Percentiles rank a stretch among this genome's conserved stretches.
Conservation (phyloP, 768 basidiomycete species). For the Lactarius indigo region DNA sequence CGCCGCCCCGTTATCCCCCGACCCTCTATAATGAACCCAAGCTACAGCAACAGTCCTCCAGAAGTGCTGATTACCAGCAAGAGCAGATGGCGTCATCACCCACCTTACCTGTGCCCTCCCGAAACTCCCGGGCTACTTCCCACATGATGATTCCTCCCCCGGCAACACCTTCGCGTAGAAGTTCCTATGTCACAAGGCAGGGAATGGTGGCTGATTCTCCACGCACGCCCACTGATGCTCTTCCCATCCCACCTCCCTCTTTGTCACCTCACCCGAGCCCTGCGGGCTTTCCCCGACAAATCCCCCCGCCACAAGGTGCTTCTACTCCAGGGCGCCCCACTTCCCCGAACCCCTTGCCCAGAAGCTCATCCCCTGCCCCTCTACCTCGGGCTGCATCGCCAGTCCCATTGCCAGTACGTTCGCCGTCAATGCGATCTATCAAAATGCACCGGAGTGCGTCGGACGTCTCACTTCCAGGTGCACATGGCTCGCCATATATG, state of each 20-base stretch:
- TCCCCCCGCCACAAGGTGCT: slow-evolving; percentile 5
- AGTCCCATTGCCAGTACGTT: slow-evolving; percentile 18
- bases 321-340: slow-evolving; percentile 7
- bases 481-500: slow-evolving; percentile 19
- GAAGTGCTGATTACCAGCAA: neutral
- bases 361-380: slow-evolving; percentile 17
- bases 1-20: slow-evolving; percentile 13
- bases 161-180: neutral
- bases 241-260: slow-evolving; percentile 17
- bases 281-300: slow-evolving; percentile 1
- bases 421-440: slow-evolving; percentile 17
- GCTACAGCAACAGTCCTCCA: slow-evolving; percentile 9
- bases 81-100: slow-evolving; percentile 3
- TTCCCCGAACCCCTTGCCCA: slow-evolving; percentile 18
- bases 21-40: slow-evolving; percentile 19
- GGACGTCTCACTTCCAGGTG: slow-evolving; percentile 22
- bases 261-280: slow-evolving; percentile 17
- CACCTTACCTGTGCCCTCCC: slow-evolving; percentile 11
- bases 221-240: slow-evolving; percentile 6
- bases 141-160: neutral
- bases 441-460: slow-evolving; percentile 2
- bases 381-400: slow-evolving; percentile 19
- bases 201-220: slow-evolving; percentile 4
- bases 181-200: neutral
- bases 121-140: neutral